Evolutionary conservation across 306 rosid genomes (phyloP), one percentile per base, ranked within the genome.

Genomic region (Vigna hirtella): DNA sequence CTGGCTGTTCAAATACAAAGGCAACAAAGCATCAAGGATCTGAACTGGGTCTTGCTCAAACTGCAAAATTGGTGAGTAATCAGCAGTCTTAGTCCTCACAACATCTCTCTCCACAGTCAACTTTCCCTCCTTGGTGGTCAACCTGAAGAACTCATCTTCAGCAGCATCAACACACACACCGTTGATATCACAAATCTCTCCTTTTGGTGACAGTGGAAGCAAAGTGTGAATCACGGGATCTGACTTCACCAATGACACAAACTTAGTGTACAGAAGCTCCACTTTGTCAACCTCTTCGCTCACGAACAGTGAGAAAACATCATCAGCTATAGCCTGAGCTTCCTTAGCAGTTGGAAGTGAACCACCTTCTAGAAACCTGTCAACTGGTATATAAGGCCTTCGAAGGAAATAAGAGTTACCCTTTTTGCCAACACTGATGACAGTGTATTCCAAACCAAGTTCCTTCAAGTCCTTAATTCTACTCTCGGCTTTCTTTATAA

Each of bases 21-120:
- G 98, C 63, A 93, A 74, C 22, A 93, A 81, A 5, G 97, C 97
- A 77, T 93, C 98, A 53, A 93, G 94, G 28, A 93, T 93, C 90
- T 93, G 98, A 79, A 89, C 96, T 1, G 98, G 97, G 55, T 93
- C 98, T 66, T 93, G 98, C 87, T 93, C 98, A 66, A 93, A 93
- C 77, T 91, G 86, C 88, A 93, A 80, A 38, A 90, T 87, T 0
- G 97, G 90, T 0, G 96, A 85, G 74, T 87, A 93, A 13, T 91
- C 96, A 3, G 63, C 6, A 0, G 96, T 89, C 16, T 38, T 17
- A 9, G 94, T 77, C 73, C 90, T 87, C 85, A 88, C 80, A 6
- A 22, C 53, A 64, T 89, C 98, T 58, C 97, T 87, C 81, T 93
- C 97, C 69, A 93, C 87, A 1, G 94, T 93, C 76, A 93, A 77